phyloP scores from a whole-genome alignment of 495 filamentous ascomycete genomes.

The Penicillium simplicissimum region DNA sequence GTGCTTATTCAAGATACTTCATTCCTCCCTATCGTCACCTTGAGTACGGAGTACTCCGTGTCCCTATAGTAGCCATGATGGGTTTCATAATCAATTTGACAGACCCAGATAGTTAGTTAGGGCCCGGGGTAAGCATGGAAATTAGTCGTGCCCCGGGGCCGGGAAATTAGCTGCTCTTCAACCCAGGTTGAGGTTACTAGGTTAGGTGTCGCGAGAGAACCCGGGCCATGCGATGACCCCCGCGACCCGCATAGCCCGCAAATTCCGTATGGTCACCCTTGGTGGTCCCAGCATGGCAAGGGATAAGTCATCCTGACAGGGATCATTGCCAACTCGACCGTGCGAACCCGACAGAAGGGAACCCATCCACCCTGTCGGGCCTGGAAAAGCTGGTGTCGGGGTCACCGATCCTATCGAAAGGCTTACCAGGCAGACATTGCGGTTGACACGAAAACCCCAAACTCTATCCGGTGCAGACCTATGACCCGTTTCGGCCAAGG shows the following conservation, averaged over 20 bases:
- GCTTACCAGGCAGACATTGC: background rate
- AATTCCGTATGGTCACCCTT: background rate
- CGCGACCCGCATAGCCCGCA: background rate
- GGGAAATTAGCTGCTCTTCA: background rate
- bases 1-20: background rate
- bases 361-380: conserved; percentile 11
- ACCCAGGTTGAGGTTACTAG: background rate
- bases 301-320: background rate
- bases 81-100: background rate
- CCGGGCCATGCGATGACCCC: background rate
- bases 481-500: background rate
- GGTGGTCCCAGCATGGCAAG: background rate
- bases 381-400: conserved; percentile 12
- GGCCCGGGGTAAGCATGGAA: background rate
- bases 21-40: background rate
- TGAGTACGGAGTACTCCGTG: background rate
- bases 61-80: background rate
- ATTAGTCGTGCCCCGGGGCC: background rate
- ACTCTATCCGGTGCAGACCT: background rate
- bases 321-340: background rate
- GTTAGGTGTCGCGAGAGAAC: background rate
- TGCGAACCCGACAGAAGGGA: background rate
- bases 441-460: background rate
- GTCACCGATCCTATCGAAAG: conserved; percentile 12
- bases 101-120: background rate